Evolutionary conservation across 1,139 yeast species (phyloP), one percentile per base, ranked within the genome.

Genomic region (Suhomyces choctaworum): DNA sequence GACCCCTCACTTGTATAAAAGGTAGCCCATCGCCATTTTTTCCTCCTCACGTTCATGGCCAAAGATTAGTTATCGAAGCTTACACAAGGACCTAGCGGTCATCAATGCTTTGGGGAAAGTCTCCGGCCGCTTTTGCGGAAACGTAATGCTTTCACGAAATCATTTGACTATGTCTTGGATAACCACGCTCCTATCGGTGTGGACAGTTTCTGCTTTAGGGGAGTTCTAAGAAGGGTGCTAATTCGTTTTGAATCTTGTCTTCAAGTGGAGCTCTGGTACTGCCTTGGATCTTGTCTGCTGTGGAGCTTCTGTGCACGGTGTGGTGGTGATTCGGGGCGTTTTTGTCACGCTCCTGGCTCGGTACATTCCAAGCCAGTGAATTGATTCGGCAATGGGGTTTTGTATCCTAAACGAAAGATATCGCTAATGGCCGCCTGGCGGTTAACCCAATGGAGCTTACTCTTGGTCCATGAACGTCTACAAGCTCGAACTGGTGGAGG

Each of bases 381-480:
- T 30, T 28, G 17, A 37, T 41, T 70, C 85, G 88, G 86, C 86
- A 78, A 50, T 60, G 82, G 82, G 73, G 62, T 56, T 53, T 52
- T 47, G 70, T 47, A 62, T 63, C 69, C 81, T 72, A 78, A 76
- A 82, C 83, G 78, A 83, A 69, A 83, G 94, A 78, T 76, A 83
- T 84, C 78, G 76, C 88, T 81, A 80, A 77, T 82, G 81, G 50
- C 54, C 55, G 50, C 44, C 40, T 31, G 33, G 47, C 48, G 58
- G 60, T 67, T 70, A 82, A 83, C 94, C 75, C 92, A 82, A 84
- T 84, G 94, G 92, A 83, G 94, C 94, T 84, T 82, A 84, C 82
- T 82, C 82, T 79, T 70, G 78, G 62, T 56, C 68, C 78, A 78
- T 77, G 83, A 68, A 76, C 69, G 73, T 66, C 75, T 46, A 26